Conservation (phyloP, 202 grass and related monocot species). For the Zoysia matrella region DNA sequence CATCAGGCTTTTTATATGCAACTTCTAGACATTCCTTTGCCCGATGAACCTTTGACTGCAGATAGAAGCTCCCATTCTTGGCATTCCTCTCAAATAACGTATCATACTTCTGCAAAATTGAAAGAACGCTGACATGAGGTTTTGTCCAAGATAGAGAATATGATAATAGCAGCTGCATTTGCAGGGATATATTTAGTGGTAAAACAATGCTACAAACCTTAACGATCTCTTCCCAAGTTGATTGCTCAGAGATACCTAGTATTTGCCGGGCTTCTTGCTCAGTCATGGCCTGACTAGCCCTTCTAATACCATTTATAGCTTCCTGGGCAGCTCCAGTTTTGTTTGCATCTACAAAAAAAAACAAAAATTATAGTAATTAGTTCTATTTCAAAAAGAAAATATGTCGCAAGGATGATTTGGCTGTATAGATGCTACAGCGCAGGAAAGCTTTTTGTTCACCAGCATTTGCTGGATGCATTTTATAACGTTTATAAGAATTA, state of each 20-base stretch:
- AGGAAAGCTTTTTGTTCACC: neutral
- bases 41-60: too few species aligned
- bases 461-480: neutral
- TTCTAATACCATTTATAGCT: conserved; percentile 80
- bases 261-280: conserved; percentile 91
- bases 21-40: conserved; percentile 69
- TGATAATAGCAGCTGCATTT: neutral
- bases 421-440: neutral
- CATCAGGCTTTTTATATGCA: conserved; percentile 53
- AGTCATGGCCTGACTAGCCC: conserved; percentile 76
- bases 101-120: conserved; percentile 74
- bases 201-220: conserved; percentile 48
- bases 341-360: neutral
- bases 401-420: neutral
- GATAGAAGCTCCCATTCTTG: too few species aligned
- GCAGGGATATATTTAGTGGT: neutral
- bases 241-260: conserved; percentile 71
- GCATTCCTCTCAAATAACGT: conserved; percentile 80
- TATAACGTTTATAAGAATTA: neutral
- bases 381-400: neutral
- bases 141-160: neutral
- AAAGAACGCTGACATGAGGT: conserved; percentile 5
- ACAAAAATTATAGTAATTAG: neutral
- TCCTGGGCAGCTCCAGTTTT: conserved; percentile 23
- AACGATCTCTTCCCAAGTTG: conserved; percentile 78